Percentiles rank a stretch among this genome's conserved stretches.
These are phyloP conservation scores for Didymella sp. DNA, from an alignment of 2,329 filamentous ascomycete species.

Conservation along the genomic window DNA sequence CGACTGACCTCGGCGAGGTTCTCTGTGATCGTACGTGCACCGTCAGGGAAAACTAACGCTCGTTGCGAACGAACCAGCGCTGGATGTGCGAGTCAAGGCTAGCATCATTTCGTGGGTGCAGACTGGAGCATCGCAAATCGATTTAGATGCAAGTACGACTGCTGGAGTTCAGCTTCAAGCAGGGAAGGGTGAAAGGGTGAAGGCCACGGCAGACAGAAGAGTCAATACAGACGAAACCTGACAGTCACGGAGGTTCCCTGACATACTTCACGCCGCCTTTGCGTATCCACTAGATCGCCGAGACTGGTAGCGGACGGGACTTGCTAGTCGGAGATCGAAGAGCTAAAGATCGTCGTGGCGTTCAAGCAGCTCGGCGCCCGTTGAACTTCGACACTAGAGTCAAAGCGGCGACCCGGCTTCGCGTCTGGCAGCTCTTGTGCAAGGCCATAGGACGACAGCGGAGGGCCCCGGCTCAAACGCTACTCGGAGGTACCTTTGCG, in stretches of 20 bases:
- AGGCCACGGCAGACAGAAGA: constrained; percentile 3
- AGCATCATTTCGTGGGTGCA: too few species aligned
- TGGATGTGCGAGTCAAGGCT: neutral
- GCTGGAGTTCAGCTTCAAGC: neutral
- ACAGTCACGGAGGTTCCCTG: constrained; percentile 18
- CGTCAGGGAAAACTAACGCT: neutral
- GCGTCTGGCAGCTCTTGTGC: constrained; percentile 26
- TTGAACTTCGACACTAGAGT: constrained; percentile 38
- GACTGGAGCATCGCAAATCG: neutral
- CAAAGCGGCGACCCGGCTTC: constrained; percentile 29
- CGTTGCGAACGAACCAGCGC: neutral
- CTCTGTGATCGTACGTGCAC: neutral
- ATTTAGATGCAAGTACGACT: neutral
- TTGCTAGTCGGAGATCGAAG: constrained; percentile 36
- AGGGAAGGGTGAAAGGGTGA: constrained; percentile 5
- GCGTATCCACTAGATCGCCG: constrained; percentile 35
- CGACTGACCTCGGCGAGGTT: neutral
- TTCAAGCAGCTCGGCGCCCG: constrained; percentile 38
- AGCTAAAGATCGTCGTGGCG: constrained; percentile 33
- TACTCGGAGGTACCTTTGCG: constrained; percentile 25
- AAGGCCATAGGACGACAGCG: constrained; percentile 38
- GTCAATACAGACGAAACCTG: neutral
- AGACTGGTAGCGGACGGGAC: constrained; percentile 33
- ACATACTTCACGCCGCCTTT: constrained; percentile 33
- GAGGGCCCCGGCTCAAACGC: constrained; percentile 32